These are phyloP conservation scores for Didymella exigua DNA, from an alignment of 2,329 filamentous ascomycete species.

Conservation along the genomic window DNA sequence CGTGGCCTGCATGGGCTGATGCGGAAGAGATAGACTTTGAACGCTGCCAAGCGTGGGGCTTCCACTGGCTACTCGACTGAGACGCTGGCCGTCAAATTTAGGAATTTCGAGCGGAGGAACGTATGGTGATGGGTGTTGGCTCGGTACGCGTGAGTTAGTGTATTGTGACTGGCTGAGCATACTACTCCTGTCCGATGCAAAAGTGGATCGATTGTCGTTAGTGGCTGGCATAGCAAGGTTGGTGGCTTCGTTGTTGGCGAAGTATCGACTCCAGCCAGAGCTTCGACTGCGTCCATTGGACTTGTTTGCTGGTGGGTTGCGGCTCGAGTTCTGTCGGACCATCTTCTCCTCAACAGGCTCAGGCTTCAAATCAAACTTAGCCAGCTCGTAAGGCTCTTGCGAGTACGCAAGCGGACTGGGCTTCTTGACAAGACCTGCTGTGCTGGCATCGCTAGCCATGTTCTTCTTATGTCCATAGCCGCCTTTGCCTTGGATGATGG, in stretches of 20 bases:
- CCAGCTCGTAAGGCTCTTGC: slow-evolving; percentile 52
- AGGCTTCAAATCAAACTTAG: slow-evolving; percentile 51
- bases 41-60: slow-evolving; percentile 70
- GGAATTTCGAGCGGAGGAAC: slow-evolving; percentile 67
- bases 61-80: slow-evolving; percentile 70
- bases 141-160: slow-evolving; percentile 62
- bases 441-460: slow-evolving; percentile 64
- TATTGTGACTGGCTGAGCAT: slow-evolving; percentile 47
- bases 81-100: slow-evolving; percentile 62
- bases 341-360: slow-evolving; percentile 39
- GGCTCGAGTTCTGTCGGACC: slow-evolving; percentile 46
- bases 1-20: slow-evolving; percentile 47
- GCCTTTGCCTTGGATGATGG: slow-evolving; percentile 62
- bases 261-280: slow-evolving; percentile 79
- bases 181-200: slow-evolving; percentile 48
- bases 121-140: slow-evolving; percentile 67
- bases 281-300: slow-evolving; percentile 52
- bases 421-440: slow-evolving; percentile 66
- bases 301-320: slow-evolving; percentile 26
- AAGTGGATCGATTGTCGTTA: slow-evolving; percentile 56
- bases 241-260: slow-evolving; percentile 71
- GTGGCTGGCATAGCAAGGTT: slow-evolving; percentile 65
- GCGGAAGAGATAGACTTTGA: slow-evolving; percentile 53
- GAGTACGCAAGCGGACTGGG: slow-evolving; percentile 49
- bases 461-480: slow-evolving; percentile 55